Evolutionary conservation across 108 stramenopile species (phyloP), one percentile per base, ranked within the genome.

Genomic region (Nitzschia sp.): DNA sequence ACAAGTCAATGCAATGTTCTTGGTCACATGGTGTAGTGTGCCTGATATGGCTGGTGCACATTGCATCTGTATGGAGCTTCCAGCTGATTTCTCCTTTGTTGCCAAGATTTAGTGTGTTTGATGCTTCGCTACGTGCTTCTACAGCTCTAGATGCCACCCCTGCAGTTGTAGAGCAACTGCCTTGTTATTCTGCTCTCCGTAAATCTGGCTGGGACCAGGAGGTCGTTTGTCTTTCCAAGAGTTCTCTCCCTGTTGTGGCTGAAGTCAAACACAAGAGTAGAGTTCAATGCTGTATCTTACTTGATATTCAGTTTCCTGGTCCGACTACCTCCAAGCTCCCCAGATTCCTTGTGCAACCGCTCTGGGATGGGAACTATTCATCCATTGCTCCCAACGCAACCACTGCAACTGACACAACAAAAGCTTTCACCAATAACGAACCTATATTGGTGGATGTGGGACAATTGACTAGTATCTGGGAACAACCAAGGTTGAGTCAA

Each of bases 391-490:
- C 0, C 37, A 26, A 39, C 7, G 5, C 22, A 22, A 41, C 34
- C 25, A 54, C 15, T 15, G 41, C 10, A 59, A 51, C n/a, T 29
- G 26, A 38, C 37, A 34, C 29, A 5, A 3, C 29, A 1, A 1
- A 34, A 34, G 1, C 3, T 34, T 3, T 3, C 1, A 3, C 29
- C 29, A 34, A 5, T 34, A 15, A 3, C 57, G 57, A 44, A 26
- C n/a, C 19, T 24, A 8, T 62, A 3, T 24, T 40, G 61, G 53
- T 82, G 9, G 80, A 82, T 57, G 44, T 78, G 26, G 89, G 86
- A 39, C 87, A 89, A 64, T 70, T 89, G 12, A 92, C 90, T 7
- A 86, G 83, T 10, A 44, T 92, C 21, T 92, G 90, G 90, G 38
- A 19, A 6, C 26, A 19, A 60, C 52, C 21, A 2, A 11, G 25